Evolutionary conservation across 169 alveolate species (phyloP).

Genomic region (Plasmodium berghei): DNA sequence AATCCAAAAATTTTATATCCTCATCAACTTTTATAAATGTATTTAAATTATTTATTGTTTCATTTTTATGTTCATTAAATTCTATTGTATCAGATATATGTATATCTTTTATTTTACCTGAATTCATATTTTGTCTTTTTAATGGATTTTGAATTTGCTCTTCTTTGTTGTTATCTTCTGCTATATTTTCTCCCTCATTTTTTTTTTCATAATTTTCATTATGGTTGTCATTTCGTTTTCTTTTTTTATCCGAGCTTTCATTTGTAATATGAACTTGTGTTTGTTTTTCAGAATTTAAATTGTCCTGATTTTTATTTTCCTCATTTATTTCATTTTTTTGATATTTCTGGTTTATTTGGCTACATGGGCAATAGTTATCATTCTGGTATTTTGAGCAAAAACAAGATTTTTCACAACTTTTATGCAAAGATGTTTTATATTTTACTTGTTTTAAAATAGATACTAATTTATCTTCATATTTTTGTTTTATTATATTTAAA

Average conservation of each 20-base stretch:
- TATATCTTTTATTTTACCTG: not conserved
- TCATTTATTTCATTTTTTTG: too few species aligned
- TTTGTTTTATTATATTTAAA: constrained; percentile 9
- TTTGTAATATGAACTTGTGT: too few species aligned
- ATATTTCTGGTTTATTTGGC: too few species aligned
- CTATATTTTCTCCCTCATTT: not conserved
- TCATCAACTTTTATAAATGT: constrained; percentile 30
- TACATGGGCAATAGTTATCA: too few species aligned
- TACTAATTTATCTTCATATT: constrained; percentile 11
- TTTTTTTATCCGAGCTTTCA: not conserved
- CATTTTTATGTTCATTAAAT: not conserved
- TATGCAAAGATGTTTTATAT: not conserved
- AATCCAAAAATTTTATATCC: constrained; percentile 26
- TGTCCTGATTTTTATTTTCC: too few species aligned
- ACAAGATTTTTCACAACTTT: not conserved
- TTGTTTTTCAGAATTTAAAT: too few species aligned
- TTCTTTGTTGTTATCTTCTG: not conserved
- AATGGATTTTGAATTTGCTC: not conserved
- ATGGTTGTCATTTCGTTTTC: not conserved
- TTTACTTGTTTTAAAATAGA: constrained; percentile 26
- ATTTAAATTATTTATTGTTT: not conserved
- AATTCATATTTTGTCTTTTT: not conserved
- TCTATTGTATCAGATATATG: not conserved
- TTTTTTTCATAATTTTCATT: not conserved
- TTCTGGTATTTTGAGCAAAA: too few species aligned